Evolutionary conservation across 225 moss, liverwort and hornwort species (phyloP).

Genomic region (Thuidium tamariscinum): DNA sequence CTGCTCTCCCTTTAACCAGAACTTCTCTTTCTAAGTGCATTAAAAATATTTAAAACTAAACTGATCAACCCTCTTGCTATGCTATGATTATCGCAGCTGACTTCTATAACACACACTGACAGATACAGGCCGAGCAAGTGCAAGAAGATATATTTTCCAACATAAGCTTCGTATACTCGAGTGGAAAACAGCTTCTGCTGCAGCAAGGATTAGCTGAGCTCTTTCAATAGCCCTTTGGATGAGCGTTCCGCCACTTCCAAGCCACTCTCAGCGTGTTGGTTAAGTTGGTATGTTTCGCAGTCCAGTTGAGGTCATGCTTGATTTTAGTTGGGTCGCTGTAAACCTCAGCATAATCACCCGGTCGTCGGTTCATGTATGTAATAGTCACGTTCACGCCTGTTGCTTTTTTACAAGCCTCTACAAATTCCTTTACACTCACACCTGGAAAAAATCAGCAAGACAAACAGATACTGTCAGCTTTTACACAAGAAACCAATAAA

Average conservation of each 20-base stretch:
- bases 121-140: background rate
- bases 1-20: background rate
- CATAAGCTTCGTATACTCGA: background rate
- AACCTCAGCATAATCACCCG: constrained; percentile 68
- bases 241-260: constrained; percentile 56
- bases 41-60: background rate
- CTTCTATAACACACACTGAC: background rate
- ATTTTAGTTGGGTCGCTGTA: constrained; percentile 66
- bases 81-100: background rate
- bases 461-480: background rate
- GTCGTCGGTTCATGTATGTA: constrained; percentile 41
- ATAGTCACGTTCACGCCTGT: constrained; percentile 48
- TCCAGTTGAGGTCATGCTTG: constrained; percentile 54
- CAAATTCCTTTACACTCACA: constrained; percentile 46
- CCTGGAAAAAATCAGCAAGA: constrained; percentile 1
- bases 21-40: background rate
- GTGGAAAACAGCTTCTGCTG: background rate
- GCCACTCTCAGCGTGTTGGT: constrained; percentile 35
- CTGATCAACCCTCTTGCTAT: background rate
- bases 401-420: constrained; percentile 36
- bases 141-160: background rate
- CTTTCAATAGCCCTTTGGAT: constrained; percentile 36
- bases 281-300: constrained; percentile 46
- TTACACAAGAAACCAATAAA: background rate
- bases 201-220: background rate